Evolutionary conservation across 1,139 yeast species (phyloP), one percentile per base, ranked within the genome.

Genomic region (Candida pseudoviswanathii): DNA sequence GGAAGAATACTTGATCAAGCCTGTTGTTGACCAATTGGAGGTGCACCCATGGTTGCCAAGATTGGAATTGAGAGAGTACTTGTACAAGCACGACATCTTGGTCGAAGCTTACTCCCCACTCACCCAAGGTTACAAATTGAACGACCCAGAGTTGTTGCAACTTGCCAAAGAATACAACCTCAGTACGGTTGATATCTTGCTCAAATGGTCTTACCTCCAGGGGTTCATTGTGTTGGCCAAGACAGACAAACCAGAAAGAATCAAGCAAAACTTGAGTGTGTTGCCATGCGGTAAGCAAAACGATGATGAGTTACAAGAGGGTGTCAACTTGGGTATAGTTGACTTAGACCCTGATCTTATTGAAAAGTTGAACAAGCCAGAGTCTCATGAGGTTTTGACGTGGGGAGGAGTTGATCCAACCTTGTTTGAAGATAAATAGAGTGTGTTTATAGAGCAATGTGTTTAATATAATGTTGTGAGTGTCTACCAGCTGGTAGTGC

Each of bases 221-320:
- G 90, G 90, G 0, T 83, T 82, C 59, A 76, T 87, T 45, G 90
- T 89, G 21, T 74, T 89, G 55, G 95, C 88, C 11, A 89, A 88
- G 66, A 78, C 92, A 2, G 78, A 75, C 43, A 81, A 81, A 7
- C 64, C 73, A 5, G 67, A 67, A 22, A 74, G 95, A 65, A 62
- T 70, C 58, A 60, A 65, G 48, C 62, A 63, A 45, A 74, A 74
- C 58, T 65, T 73, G 50, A 61, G 64, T 44, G 65, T 71, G 3
- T 68, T 72, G 52, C 67, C 72, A 2, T 63, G 59, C 43, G 73
- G 70, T n/a, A 50, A 54, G 26, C 51, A 59, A 41, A 64, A 65
- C 48, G 63, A 53, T 47, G 66, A 65, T 48, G 51, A 46, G 22
- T 59, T 58, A 51, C 67, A 63, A 41, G 67, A 63, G 44, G 58